Base-by-base conservation (phyloP, 148 eudicot species). In the Fagopyrum esculentum region DNA sequence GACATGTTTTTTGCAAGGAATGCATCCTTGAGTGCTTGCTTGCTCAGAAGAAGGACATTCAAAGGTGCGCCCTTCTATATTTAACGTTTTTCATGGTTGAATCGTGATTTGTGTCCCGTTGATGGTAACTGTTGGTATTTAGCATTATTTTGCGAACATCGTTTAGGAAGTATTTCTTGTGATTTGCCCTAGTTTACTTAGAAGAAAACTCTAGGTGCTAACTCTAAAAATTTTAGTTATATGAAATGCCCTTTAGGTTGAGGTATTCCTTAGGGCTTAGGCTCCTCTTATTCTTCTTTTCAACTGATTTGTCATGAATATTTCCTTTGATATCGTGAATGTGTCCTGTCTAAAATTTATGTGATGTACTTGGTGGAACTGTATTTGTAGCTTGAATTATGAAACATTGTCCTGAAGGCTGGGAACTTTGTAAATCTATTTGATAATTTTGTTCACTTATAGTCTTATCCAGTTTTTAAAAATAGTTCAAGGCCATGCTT, bases 11-110 rank as follows among this genome's bases (percentile, higher is more conserved):
- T 75, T 92, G 97, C 16, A 95, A 95, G 73, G 97, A 92, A 69
- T 95, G 98, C 75, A 95, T 95, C 19, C 82, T 92, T 47, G 93
- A 95, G 71, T 95, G 97, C 87, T 81, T 95, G 73, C 86, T 95
- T 56, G 75, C 97, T 22, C 99, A 95, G 83, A 95, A 95, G 81
- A 95, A 95, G 77, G 97, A 90, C 48, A 92, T 92, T 75, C 93
- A 90, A 54, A 87, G 98, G 98, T 92, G 4, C 51, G 13, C 30
- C 40, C 40, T 72, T 69, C 10, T 69, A 9, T 49, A 68, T 52
- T 0, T 35, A 5, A n/a, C 2, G 13, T 73, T 4, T 7, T 44
- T 63, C 55, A 51, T 2, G 30, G 16, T 10, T 59, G 12, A 26
- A 19, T 22, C 66, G 26, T 59, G 35, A 11, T 59, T 59, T 35